Base-by-base conservation (phyloP, 805 yeast genomes). In the Saturnispora kantuleensis region DNA sequence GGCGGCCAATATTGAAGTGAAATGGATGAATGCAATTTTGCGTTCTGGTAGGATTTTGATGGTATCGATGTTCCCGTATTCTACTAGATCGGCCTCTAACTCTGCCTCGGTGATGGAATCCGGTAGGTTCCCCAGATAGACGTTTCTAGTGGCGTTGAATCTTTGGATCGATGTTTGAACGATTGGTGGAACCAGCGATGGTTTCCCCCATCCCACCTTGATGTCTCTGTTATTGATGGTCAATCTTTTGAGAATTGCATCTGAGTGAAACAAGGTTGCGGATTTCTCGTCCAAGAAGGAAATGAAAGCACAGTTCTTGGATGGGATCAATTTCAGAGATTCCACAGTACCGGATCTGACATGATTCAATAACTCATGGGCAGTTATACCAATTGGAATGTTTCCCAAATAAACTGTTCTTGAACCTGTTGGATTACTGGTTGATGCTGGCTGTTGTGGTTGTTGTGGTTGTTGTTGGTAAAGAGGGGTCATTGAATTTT, bases 61-160 rank as follows among this genome's bases (percentile, higher is more conserved):
- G 38, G 86, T 78, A 62, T 90, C 97, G 50, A 93, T 86, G 17
- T 76, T 71, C 35, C 98, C 97, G 64, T 73, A 90, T 44, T 74
- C 73, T 21, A 73, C 65, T 47, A 89, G 71, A 57, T 86, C 96
- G 15, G 71, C 66, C 35, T 71, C 61, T 46, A 89, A 68, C 53
- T 81, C 85, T 17, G 73, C 76, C 59, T 81, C 93, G 35, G 84
- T 71, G 38, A 73, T 68, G 28, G 74, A 77, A 45, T 77, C 80
- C 34, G 55, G 51, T 45, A 90, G 69, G 50, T 79, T 80, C 15
- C 97, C 96, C 50, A 90, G 70, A 59, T 86, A 89, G 31, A 90
- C 96, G 59, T 90, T 89, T 68, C 98, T 77, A 10, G 97, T 86
- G 5, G 97, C 97, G 40, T 86, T 85, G 52, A 86, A 90, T 50